Base-by-base conservation (phyloP, 768 basidiomycete species). In the Termitomyces eurrhizus region DNA sequence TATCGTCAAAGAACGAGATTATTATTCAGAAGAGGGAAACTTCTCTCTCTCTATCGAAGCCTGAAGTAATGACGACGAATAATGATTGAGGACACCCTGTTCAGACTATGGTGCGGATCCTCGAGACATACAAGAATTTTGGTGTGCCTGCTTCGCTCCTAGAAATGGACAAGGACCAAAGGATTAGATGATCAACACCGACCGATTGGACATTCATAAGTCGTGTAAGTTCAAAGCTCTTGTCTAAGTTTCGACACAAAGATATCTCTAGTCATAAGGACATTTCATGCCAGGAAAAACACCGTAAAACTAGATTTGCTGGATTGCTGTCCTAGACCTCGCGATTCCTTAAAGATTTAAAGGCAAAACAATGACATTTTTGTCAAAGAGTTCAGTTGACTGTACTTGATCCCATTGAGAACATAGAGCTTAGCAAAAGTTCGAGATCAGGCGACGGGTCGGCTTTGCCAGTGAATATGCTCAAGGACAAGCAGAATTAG, bases 1-100 rank as follows among this genome's bases (percentile, higher is more conserved):
- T 52, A 36, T 24, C 14, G 44, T 41, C 52, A 50, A 35, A 52
- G 48, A 55, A 26, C 36, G 18, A 42, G 69, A 68, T 39, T 69
- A 72, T 56, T 53, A 54, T 37, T 63, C 67, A 42, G 68, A 70
- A 29, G 71, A 69, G 21, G 71, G 71, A 13, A 70, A 68, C 29
- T 29, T 54, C 56, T 71, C 21, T n/a, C 16, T 42, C 39, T 29
- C 13, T 1, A 33, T n/a, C 18, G 21, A 16, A 16, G n/a, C 45
- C 21, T 14, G 18, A n/a, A 56, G 13, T 9, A 14, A 45, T 14
- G 4, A 44, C 26, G 24, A 13, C 21, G 66, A 62, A 63, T 68
- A 16, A 65, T 70, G 58, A 59, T 74, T 44, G 37, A 61, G 13
- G 39, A 57, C 21, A 58, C 24, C 12, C 33, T 54, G 46, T 72